phyloP scores from a whole-genome alignment of 306 rosid species.

The Oxytropis ochrocephala region DNA sequence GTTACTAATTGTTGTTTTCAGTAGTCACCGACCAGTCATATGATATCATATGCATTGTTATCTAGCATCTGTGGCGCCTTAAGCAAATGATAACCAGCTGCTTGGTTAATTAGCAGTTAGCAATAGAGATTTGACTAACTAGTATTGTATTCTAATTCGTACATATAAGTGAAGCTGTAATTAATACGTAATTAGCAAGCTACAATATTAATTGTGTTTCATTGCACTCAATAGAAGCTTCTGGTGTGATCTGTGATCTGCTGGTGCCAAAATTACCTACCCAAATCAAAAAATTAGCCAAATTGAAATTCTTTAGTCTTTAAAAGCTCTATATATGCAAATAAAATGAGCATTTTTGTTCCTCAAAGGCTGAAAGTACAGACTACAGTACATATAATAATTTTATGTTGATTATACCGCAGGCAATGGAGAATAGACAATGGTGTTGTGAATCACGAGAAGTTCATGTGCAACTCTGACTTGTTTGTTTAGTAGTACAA shows the following conservation, averaged over 20 bases:
- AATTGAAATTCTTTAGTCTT: conserved; percentile 5
- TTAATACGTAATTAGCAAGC: conserved; percentile 12
- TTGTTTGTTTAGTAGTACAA: conserved; percentile 33
- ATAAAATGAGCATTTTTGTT: conserved; percentile 20
- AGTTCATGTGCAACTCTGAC: conserved; percentile 92
- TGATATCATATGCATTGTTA: neutral
- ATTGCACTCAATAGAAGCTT: conserved; percentile 5
- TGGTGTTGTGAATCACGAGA: conserved; percentile 76
- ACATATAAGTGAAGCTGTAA: conserved; percentile 26
- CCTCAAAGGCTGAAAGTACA: neutral
- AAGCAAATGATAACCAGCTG: conserved; percentile 13
- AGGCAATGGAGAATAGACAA: conserved; percentile 36
- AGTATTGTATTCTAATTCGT: neutral
- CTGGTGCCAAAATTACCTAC: neutral
- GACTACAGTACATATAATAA: neutral
- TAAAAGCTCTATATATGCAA: neutral
- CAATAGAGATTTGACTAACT: neutral
- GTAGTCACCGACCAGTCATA: neutral
- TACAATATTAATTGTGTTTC: neutral
- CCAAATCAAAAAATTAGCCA: neutral
- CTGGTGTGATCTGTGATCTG: conserved; percentile 13
- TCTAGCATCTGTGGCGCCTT: neutral
- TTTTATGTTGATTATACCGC: conserved; percentile 38
- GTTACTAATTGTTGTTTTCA: neutral
- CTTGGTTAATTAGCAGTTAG: no score